Evolutionary conservation across 768 basidiomycete species (phyloP), one percentile per base, ranked within the genome.

Genomic region (Psilocybe tampanensis): DNA sequence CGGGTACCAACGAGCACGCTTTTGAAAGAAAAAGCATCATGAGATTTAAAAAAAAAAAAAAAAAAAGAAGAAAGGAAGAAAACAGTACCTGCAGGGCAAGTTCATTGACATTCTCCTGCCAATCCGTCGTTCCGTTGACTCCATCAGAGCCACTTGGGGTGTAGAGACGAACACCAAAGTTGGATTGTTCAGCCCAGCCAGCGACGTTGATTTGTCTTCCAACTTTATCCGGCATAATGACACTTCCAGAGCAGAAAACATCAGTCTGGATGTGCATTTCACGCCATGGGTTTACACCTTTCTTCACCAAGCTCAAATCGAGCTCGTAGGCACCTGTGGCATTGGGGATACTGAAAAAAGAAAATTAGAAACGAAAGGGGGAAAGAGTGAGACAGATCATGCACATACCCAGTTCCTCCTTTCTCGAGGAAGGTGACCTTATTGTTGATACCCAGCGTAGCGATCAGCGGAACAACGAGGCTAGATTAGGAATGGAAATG

Each of bases 391-490:
- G 23, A 44, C 26, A 8, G 15, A 47, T 8, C 8, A 17, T 24
- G n/a, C n/a, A 23, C 76, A 23, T 65, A 81, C 80, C 79, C 79
- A 22, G 89, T 90, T 8, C 89, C 88, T 2, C 53, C 72, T 68
- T 92, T 93, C 70, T 93, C 90, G 7, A 93, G 74, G 74, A 92
- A 89, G 1, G 85, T 81, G 47, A 92, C 86, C 66, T 92, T 93
- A 76, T 88, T 86, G 74, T 92, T 92, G 70, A 89, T 77, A 1
- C 90, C 89, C 29, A 93, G 74, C 0, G 90, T 92, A 2, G 88
- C 84, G 34, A 91, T 82, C 55, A 92, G 74, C 2, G 90, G 89
- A 12, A 90, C 84, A 51, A 90, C 77, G 29, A 90, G 77, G 2
- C 90, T 90, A 32, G 29, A 33, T 33, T n/a, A 48, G 32, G 32